phyloP scores from a whole-genome alignment of 306 rosid genomes.

The Elaeagnus macrophylla region DNA sequence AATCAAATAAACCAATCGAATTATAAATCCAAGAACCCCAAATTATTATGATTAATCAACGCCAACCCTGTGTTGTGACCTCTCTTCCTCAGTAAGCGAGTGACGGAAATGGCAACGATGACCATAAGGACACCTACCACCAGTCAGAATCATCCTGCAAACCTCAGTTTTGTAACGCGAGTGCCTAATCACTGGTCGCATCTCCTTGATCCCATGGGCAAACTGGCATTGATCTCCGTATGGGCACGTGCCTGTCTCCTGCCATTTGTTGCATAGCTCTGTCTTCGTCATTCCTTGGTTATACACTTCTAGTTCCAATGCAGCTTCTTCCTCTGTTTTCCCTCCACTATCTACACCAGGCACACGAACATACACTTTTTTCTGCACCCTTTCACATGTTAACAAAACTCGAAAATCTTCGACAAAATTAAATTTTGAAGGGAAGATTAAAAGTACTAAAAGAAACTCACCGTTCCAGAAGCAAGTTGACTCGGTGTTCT shows the following conservation, averaged over 20 bases:
- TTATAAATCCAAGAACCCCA: too few relatives aligned
- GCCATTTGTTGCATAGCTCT: constrained; percentile 96
- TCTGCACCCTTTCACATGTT: constrained; percentile 20
- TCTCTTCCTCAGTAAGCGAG: constrained; percentile 62
- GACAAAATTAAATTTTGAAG: neutral
- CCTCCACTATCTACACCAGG: neutral
- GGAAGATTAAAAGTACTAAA: too few relatives aligned
- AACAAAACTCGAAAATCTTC: too few relatives aligned
- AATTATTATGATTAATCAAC: neutral
- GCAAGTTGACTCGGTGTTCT: constrained; percentile 9
- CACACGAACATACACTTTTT: constrained; percentile 21
- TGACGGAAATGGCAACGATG: constrained; percentile 98
- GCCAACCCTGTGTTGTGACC: constrained; percentile 14
- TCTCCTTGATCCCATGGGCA: constrained; percentile 81
- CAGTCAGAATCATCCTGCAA: constrained; percentile 81
- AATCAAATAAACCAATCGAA: too few relatives aligned
- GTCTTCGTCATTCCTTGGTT: constrained; percentile 92
- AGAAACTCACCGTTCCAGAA: constrained; percentile 17
- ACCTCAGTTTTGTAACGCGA: constrained; percentile 93
- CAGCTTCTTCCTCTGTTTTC: constrained; percentile 35
- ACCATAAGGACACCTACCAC: constrained; percentile 69
- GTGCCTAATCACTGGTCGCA: constrained; percentile 87
- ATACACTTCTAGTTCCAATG: constrained; percentile 53
- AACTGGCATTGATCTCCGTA: constrained; percentile 73
- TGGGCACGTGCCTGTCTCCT: constrained; percentile 74